phyloP scores from a whole-genome alignment of 768 basidiomycete species.

The Termitomyces sp. region DNA sequence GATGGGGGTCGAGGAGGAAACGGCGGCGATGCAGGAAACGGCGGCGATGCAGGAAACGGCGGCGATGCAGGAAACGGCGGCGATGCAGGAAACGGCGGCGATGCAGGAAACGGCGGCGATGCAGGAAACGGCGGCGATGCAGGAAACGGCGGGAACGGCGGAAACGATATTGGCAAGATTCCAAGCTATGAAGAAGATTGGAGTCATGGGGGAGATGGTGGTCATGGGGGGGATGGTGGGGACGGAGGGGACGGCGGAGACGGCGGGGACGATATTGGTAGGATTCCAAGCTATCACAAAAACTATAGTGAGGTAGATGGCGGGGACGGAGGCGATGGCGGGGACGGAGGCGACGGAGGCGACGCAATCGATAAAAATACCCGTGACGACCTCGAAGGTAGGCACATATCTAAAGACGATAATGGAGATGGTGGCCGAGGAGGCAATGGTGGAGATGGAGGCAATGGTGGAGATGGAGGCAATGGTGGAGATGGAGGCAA shows the following conservation, averaged over 20 bases:
- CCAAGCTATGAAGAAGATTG: neutral
- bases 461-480: slow-evolving; percentile 1
- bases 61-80: neutral
- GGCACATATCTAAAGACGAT: neutral
- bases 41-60: neutral
- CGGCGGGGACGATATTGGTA: neutral
- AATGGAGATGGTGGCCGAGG: too few species aligned
- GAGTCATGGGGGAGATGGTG: neutral
- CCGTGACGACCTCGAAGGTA: neutral
- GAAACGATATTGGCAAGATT: neutral
- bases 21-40: neutral
- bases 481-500: neutral
- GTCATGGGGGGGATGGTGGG: neutral
- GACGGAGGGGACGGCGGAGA: neutral
- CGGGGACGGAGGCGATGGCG: neutral
- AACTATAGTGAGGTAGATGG: neutral
- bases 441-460: neutral
- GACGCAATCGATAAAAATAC: neutral
- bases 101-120: neutral
- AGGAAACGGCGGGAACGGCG: too few species aligned
- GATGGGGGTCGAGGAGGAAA: neutral
- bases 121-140: neutral
- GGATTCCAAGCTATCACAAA: neutral
- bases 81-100: neutral
- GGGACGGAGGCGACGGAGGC: neutral